These are phyloP conservation scores for Entomortierella beljakovae DNA, from an alignment of 192 early-diverging fungal species.

Conservation along the genomic window DNA sequence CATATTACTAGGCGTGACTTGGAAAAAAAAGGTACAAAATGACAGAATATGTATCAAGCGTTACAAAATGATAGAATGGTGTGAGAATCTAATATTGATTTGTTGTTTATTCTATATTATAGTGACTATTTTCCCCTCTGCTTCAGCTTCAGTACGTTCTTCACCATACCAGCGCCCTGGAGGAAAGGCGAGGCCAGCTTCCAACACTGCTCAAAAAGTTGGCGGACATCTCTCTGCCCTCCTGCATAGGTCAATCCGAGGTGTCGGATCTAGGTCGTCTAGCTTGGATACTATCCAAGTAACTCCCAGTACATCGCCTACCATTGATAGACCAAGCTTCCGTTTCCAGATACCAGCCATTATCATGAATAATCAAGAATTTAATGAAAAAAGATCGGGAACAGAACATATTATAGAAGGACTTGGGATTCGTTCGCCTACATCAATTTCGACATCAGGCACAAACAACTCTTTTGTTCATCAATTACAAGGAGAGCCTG, in stretches of 20 bases:
- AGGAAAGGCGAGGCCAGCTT: constrained; percentile 6
- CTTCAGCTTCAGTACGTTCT: constrained; percentile 10
- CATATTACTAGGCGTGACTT: constrained; percentile 33
- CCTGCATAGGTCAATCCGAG: constrained; percentile 6
- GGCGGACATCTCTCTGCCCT: constrained; percentile 23
- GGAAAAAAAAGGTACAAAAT: constrained; percentile 31
- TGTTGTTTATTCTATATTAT: background rate
- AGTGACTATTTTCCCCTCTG: constrained; percentile 33
- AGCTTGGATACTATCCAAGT: constrained; percentile 23
- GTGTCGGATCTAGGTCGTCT: constrained; percentile 17
- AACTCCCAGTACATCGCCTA: constrained; percentile 19
- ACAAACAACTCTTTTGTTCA: background rate
- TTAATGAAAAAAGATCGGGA: background rate
- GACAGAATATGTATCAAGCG: background rate
- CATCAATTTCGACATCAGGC: background rate
- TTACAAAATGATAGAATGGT: background rate
- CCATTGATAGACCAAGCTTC: background rate
- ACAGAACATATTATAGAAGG: background rate
- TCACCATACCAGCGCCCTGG: constrained; percentile 22
- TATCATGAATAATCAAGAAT: constrained; percentile 4
- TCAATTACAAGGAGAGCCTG: background rate
- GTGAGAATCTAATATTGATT: background rate
- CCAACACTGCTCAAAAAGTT: constrained; percentile 11
- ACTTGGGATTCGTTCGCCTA: background rate
- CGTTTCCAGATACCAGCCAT: constrained; percentile 25